Conservation (phyloP, 768 basidiomycete species). For the Boletus tomentosulus region DNA sequence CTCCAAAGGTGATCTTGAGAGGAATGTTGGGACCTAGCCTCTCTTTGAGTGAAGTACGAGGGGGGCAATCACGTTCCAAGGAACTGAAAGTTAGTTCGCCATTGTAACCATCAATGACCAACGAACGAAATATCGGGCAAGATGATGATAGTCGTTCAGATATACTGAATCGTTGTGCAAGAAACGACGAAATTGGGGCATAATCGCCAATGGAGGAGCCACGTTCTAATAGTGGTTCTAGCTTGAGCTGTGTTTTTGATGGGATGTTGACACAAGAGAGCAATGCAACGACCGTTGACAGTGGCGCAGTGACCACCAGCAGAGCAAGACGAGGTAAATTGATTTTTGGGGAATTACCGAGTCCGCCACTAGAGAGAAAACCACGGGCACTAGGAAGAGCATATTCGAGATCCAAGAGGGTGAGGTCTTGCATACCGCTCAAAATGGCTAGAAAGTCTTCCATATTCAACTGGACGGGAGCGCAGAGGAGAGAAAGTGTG, state of each 20-base stretch:
- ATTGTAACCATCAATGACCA: background rate
- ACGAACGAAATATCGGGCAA: background rate
- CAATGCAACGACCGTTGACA: too few species aligned
- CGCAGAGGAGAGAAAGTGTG: background rate
- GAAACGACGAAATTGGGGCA: too few species aligned
- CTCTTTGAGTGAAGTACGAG: background rate
- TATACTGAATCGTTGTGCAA: too few species aligned
- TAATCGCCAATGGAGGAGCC: background rate
- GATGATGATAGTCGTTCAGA: background rate
- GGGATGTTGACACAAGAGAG: too few species aligned
- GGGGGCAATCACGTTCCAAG: background rate
- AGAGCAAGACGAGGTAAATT: too few species aligned
- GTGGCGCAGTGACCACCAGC: too few species aligned
- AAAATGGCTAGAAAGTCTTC: too few species aligned
- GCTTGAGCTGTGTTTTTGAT: background rate
- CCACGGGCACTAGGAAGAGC: too few species aligned
- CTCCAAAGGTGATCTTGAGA: background rate
- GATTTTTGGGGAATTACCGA: too few species aligned
- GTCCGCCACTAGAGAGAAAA: too few species aligned
- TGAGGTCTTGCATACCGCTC: too few species aligned
- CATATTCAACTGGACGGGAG: slow-evolving; percentile 1
- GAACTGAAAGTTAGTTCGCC: background rate
- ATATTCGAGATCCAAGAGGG: too few species aligned
- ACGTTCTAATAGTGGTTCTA: background rate
- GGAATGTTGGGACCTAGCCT: background rate